Conservation (phyloP, 768 basidiomycete species). For the Mycena kentingensis region DNA sequence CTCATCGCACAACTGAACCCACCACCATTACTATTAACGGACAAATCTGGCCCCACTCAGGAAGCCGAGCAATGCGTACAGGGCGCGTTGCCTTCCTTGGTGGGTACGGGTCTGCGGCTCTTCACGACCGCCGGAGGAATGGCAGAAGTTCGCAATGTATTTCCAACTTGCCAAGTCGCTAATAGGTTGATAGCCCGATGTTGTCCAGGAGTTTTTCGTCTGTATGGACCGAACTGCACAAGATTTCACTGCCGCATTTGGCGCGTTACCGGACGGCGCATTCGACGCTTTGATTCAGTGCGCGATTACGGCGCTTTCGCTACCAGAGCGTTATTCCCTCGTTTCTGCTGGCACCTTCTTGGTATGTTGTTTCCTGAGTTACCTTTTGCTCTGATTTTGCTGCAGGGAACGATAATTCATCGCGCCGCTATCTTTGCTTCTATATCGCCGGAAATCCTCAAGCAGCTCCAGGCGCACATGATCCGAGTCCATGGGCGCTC, state of each 20-base stretch:
- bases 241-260: conserved; percentile 62
- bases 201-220: conserved; percentile 86
- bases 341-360: conserved; percentile 82
- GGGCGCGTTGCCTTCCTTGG: conserved; percentile 54
- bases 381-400: background rate
- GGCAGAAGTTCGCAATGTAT: conserved; percentile 58
- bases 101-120: conserved; percentile 56
- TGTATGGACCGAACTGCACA: conserved; percentile 67
- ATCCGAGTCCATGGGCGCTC: conserved; percentile 57
- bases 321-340: conserved; percentile 86
- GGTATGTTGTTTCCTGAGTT: conserved; percentile 45
- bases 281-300: conserved; percentile 73
- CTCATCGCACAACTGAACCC: conserved; percentile 83
- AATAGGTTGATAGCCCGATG: conserved; percentile 60
- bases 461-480: conserved; percentile 48
- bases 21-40: conserved; percentile 49
- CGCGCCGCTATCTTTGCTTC: conserved; percentile 66
- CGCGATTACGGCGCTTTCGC: conserved; percentile 60
- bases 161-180: background rate
- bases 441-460: conserved; percentile 50
- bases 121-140: conserved; percentile 64
- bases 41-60: conserved; percentile 54
- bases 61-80: conserved; percentile 61
- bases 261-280: conserved; percentile 60
- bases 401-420: conserved; percentile 64